These are phyloP conservation scores for Zygosaccharomyces siamensis DNA, from an alignment of 805 yeast genomes.

Conservation along the genomic window DNA sequence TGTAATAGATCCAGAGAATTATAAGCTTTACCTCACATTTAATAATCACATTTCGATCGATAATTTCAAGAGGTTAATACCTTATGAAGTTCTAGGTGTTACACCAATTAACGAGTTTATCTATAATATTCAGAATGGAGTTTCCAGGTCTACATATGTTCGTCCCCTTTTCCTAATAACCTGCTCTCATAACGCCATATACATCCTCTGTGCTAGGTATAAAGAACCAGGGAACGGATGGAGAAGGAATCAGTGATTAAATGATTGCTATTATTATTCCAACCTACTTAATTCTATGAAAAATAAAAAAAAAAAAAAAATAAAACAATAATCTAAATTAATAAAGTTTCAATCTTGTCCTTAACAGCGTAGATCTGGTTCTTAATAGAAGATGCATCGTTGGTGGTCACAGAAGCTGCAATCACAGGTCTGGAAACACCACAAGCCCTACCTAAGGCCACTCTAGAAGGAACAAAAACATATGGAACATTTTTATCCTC, in stretches of 20 bases:
- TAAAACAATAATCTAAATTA: constrained; percentile 67
- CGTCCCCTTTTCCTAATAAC: constrained; percentile 12
- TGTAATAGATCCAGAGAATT: not conserved
- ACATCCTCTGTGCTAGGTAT: constrained; percentile 2
- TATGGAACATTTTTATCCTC: constrained; percentile 99
- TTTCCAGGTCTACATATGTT: not conserved
- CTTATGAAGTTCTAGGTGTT: not conserved
- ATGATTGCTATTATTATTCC: not conserved
- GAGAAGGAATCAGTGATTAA: not conserved
- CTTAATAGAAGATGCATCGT: constrained; percentile 96
- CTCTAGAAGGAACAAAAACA: constrained; percentile 97
- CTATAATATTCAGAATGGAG: not conserved
- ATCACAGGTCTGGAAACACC: constrained; percentile 99
- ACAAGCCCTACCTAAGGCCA: constrained; percentile 99
- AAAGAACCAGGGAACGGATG: not conserved
- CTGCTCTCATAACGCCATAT: constrained; percentile 6
- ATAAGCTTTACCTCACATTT: not conserved
- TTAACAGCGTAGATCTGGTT: constrained; percentile 94
- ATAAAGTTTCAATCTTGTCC: constrained; percentile 97
- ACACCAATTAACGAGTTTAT: not conserved
- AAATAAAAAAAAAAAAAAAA: not conserved
- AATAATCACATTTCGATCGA: not conserved
- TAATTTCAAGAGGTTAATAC: not conserved
- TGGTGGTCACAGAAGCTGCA: constrained; percentile 96
- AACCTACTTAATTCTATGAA: constrained; percentile 4